Evolutionary conservation across 768 basidiomycete species (phyloP).

Genomic region (Tulasnella sp.): DNA sequence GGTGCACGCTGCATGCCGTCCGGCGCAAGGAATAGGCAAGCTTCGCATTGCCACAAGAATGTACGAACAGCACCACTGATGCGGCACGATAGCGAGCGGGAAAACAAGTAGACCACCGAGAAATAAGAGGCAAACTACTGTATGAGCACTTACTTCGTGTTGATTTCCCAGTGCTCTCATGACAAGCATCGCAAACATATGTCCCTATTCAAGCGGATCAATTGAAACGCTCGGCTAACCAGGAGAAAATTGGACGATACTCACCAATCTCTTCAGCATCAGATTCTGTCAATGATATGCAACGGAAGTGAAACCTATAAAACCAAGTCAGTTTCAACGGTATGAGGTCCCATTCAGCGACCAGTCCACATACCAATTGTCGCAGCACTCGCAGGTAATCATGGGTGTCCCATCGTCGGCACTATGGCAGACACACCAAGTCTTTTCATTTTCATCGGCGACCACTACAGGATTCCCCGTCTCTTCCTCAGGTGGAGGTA

Average conservation of each 20-base stretch:
- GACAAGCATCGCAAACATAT: constrained; percentile 48
- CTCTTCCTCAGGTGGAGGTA: neutral
- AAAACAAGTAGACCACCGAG: neutral
- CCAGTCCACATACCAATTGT: constrained; percentile 46
- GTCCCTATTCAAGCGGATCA: constrained; percentile 36
- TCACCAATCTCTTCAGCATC: constrained; percentile 72
- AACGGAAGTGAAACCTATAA: constrained; percentile 74
- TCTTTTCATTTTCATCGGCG: constrained; percentile 20
- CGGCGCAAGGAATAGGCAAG: neutral
- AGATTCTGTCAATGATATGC: constrained; percentile 49
- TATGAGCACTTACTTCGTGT: constrained; percentile 66
- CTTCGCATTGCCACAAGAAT: neutral
- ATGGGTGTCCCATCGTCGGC: constrained; percentile 73
- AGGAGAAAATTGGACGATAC: constrained; percentile 30
- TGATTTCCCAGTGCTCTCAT: constrained; percentile 48
- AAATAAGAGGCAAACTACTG: constrained; percentile 2
- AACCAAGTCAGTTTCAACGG: constrained; percentile 1
- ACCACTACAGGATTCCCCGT: neutral
- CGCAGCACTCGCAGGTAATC: constrained; percentile 63
- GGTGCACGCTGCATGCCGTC: neutral
- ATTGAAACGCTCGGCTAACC: constrained; percentile 9
- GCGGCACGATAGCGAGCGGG: neutral
- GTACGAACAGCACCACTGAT: neutral
- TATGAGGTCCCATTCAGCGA: constrained; percentile 14
- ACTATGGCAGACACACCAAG: constrained; percentile 54